A percentile compares a stretch with the other conserved stretches of the same genome.
These are phyloP conservation scores for Penicillium sp. DNA, from an alignment of 2,329 filamentous ascomycete genomes.

Conservation along the genomic window DNA sequence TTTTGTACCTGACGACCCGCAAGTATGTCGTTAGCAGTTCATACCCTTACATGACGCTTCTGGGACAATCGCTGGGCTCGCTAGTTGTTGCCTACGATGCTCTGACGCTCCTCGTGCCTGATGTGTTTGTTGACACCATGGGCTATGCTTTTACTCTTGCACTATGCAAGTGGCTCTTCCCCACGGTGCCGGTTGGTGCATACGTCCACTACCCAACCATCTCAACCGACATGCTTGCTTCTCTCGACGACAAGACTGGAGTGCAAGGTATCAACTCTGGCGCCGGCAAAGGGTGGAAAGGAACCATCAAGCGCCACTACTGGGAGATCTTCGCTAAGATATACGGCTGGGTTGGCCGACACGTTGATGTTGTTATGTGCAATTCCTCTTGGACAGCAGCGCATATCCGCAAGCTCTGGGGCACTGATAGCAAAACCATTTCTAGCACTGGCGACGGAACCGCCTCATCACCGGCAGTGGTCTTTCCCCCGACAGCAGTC, in stretches of 20 bases:
- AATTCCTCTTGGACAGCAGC: slow-evolving; percentile 93
- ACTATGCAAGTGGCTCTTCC: slow-evolving; percentile 80
- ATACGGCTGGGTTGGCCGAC: slow-evolving; percentile 80
- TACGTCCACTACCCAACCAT: slow-evolving; percentile 99
- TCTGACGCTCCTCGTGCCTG: slow-evolving; percentile 85
- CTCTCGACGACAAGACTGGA: slow-evolving; percentile 68
- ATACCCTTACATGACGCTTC: slow-evolving; percentile 88
- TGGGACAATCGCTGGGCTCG: slow-evolving; percentile 92
- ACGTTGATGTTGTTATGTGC: slow-evolving; percentile 93
- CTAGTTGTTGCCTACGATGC: slow-evolving; percentile 87
- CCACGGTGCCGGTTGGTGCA: slow-evolving; percentile 76
- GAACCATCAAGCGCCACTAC: slow-evolving; percentile 73
- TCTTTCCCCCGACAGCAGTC: slow-evolving; percentile 92
- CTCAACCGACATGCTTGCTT: slow-evolving; percentile 93
- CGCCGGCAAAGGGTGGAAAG: slow-evolving; percentile 70
- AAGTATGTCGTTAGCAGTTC: slow-evolving; percentile 82
- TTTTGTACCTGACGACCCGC: slow-evolving; percentile 87
- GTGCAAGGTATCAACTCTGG: slow-evolving; percentile 79
- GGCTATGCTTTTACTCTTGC: slow-evolving; percentile 91
- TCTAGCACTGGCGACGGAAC: slow-evolving; percentile 41
- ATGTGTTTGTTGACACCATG: slow-evolving; percentile 97
- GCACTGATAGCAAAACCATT: slow-evolving; percentile 47
- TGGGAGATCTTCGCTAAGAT: slow-evolving; percentile 82
- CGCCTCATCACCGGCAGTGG: slow-evolving; percentile 54
- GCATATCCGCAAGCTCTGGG: slow-evolving; percentile 82